Percentiles rank a stretch among this genome's conserved stretches.
phyloP scores from a whole-genome alignment of 1,284 basidiomycete genomes.

The Fomitopsis schrenkii region DNA sequence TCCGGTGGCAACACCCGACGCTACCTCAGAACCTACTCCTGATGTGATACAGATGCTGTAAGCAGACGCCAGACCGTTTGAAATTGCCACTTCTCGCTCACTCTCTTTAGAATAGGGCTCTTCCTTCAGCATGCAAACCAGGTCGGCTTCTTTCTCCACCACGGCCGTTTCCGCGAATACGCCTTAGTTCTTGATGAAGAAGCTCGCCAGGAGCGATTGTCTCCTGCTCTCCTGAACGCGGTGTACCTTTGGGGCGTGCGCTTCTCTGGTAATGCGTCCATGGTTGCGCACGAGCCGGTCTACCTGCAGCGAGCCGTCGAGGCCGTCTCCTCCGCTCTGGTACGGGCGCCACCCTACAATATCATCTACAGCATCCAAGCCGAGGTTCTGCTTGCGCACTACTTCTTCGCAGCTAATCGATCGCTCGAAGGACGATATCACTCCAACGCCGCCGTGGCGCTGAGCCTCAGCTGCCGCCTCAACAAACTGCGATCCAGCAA shows the following conservation, averaged over 20 bases:
- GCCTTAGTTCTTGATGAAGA: slow-evolving; percentile 13
- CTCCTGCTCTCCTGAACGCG: slow-evolving; percentile 24
- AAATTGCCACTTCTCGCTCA: slow-evolving; percentile 1
- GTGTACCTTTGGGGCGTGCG: slow-evolving; percentile 27
- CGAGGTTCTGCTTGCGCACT: slow-evolving; percentile 41
- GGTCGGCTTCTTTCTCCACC: slow-evolving; percentile 34
- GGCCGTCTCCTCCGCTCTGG: slow-evolving; percentile 25
- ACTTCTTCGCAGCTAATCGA: slow-evolving; percentile 37
- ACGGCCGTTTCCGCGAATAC: slow-evolving; percentile 14
- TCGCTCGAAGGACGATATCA: slow-evolving; percentile 42
- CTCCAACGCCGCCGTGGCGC: slow-evolving; percentile 35
- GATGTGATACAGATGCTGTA: slow-evolving; percentile 19
- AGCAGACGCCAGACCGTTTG: slow-evolving; percentile 1
- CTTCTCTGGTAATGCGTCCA: slow-evolving; percentile 16
- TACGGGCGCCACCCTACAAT: slow-evolving; percentile 28
- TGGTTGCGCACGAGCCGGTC: slow-evolving; percentile 17
- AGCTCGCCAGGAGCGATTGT: slow-evolving; percentile 15
- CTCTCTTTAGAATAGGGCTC: slow-evolving; percentile 26
- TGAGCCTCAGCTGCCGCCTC: slow-evolving; percentile 31
- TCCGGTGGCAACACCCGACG: slow-evolving; percentile 9
- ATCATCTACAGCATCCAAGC: slow-evolving; percentile 41
- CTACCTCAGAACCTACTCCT: slow-evolving; percentile 13
- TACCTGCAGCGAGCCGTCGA: slow-evolving; percentile 28
- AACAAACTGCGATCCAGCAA: slow-evolving; percentile 25
- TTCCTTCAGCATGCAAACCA: slow-evolving; percentile 31